phyloP scores from a whole-genome alignment of 2,329 filamentous ascomycete genomes.

The Diplocarpon rosae region DNA sequence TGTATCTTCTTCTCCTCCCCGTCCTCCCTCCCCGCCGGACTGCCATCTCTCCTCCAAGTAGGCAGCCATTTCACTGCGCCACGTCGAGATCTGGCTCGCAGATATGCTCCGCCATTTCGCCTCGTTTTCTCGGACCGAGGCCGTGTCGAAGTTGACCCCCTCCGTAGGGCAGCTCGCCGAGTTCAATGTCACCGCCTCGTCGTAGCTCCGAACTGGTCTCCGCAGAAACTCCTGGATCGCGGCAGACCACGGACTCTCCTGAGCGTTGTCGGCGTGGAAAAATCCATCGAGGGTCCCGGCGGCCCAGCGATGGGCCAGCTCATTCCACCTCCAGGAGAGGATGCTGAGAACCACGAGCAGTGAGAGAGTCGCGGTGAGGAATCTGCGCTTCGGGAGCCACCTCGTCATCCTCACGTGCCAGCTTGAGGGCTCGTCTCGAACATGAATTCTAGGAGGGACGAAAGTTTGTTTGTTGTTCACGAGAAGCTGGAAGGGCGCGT shows the following conservation, averaged over 20 bases:
- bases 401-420: too few species aligned
- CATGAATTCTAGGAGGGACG: too few species aligned
- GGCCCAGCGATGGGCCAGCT: too few species aligned
- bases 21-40: background rate
- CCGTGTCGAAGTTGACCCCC: constrained; percentile 12
- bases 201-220: constrained; percentile 9
- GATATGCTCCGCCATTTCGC: constrained; percentile 10
- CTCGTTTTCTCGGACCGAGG: constrained; percentile 7
- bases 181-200: constrained; percentile 9
- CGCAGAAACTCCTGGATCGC: background rate
- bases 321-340: too few species aligned
- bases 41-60: constrained; percentile 2
- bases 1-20: too few species aligned
- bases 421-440: too few species aligned
- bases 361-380: too few species aligned
- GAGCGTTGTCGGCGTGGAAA: background rate
- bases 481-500: too few species aligned
- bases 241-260: background rate
- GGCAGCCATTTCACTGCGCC: constrained; percentile 11
- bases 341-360: too few species aligned
- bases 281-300: too few species aligned
- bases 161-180: constrained; percentile 10
- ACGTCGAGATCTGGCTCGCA: constrained; percentile 9
- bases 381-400: too few species aligned
- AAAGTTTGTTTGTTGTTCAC: too few species aligned